A percentile compares a stretch with the other conserved stretches of the same genome.
These are phyloP conservation scores for Microdochium trichocladiopsis DNA, from an alignment of 2,329 filamentous ascomycete genomes.

Conservation along the genomic window DNA sequence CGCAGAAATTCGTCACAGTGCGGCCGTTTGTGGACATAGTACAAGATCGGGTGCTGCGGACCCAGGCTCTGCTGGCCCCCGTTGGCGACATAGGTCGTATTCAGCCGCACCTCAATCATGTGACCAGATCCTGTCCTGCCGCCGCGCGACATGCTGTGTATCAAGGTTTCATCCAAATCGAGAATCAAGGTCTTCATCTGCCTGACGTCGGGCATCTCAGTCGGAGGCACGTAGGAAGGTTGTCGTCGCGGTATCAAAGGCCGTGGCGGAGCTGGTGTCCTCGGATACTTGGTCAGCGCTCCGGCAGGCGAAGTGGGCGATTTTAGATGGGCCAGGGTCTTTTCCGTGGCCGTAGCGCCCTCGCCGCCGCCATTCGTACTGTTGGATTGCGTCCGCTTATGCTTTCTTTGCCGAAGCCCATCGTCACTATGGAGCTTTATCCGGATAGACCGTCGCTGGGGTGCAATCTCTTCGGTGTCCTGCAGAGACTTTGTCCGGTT, in stretches of 20 bases:
- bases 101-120: constrained; percentile 96
- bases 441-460: constrained; percentile 72
- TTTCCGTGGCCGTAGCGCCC: constrained; percentile 21
- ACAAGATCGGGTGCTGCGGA: constrained; percentile 91
- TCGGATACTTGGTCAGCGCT: constrained; percentile 81
- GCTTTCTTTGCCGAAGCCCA: constrained; percentile 64
- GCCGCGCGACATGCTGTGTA: constrained; percentile 96
- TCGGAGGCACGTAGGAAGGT: constrained; percentile 68
- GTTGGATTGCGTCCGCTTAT: constrained; percentile 50
- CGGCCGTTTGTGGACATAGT: constrained; percentile 97
- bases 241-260: constrained; percentile 85
- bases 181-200: constrained; percentile 90
- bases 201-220: constrained; percentile 41
- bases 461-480: constrained; percentile 56
- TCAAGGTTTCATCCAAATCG: constrained; percentile 93
- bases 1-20: constrained; percentile 95
- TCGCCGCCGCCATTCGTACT: constrained; percentile 34
- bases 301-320: constrained; percentile 82
- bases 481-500: constrained; percentile 56
- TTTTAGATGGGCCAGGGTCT: constrained; percentile 72
- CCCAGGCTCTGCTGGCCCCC: constrained; percentile 61
- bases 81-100: constrained; percentile 61
- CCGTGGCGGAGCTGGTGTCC: constrained; percentile 79
- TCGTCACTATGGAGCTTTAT: constrained; percentile 84
- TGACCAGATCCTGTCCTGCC: constrained; percentile 93